Evolutionary conservation across 2,329 filamentous ascomycete species (phyloP), one percentile per base, ranked within the genome.

Genomic region (Neophaeococcomyces aloes): DNA sequence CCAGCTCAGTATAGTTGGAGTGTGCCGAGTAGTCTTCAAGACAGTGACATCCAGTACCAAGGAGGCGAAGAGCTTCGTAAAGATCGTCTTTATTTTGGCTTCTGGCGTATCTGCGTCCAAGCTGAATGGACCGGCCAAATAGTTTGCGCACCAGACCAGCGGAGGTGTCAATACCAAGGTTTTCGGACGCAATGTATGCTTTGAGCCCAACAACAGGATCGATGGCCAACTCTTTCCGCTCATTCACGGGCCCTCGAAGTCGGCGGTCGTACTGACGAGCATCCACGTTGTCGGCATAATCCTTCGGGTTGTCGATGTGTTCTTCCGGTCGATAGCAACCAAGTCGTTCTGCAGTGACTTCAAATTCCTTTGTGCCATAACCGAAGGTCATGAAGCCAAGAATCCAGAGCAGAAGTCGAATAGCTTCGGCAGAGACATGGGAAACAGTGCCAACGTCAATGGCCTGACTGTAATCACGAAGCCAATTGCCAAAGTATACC

Each of bases 401-500:
- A 35, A 95, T 78, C 72, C 84, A 94, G 44, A 95, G 76, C 11
- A 94, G 70, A 38, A 95, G 83, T 27, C 88, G 81, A 58, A 95
- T 94, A 46, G 87, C 87, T 65, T 94, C 86, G 40, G 86, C 82
- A 44, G 84, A 89, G 50, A 95, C 87, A 56, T 81, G 77, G 68
- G 94, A 94, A 65, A 94, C 78, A 3, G 86, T 93, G 49, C 86
- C 88, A 38, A 94, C 85, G 62, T 95, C 88, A 56, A 94, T 84
- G 48, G 87, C 88, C 65, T 95, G 88, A 42, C 84, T 91, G 65
- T 95, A 95, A 65, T 95, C 88, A 44, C 78, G 78, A 27, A 94
- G 76, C 88, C 88, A 94, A 69, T 94, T 95, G 52, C 88, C 88
- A 68, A 95, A 95, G 69, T 95, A 95, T 51, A 93, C 84, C 48